Evolutionary conservation across 108 stramenopile species (phyloP), one percentile per base, ranked within the genome.

Genomic region (Fistulifera pelliculosa): DNA sequence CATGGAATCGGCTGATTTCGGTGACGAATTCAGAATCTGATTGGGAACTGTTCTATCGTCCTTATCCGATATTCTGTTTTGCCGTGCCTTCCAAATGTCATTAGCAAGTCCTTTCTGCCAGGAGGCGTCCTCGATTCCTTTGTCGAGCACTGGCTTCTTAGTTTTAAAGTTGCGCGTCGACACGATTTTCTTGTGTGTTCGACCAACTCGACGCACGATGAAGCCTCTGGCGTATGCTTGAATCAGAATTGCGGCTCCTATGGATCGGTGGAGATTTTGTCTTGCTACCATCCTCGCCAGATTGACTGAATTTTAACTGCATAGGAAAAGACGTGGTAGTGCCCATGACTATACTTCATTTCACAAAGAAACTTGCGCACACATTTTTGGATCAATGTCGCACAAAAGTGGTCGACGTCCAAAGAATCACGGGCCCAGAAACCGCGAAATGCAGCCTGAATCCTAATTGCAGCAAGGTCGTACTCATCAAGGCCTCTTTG

Each of bases 381-480:
- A 11, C 47, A 40, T 41, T 63, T 82, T 47, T 88, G 87, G 28
- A 88, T 82, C 39, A 65, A 47, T 2, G 65, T 66, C 7, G 87
- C 89, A 51, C 85, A 90, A 62, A 69, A 85, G 38, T 69, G 47
- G 48, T 87, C 85, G 15, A 87, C 74, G 26, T 62, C 60, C 48
- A 91, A 57, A 12, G 60, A 75, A 68, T 87, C 89, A 59, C 89
- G 70, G 15, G 67, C 77, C 76, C 80, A 91, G 81, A 83, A 91
- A 8, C 89, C 85, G 21, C 89, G 82, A 50, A 84, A 91, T 10
- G 61, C 49, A 21, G 72, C 43, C 69, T 87, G 89, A n/a, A 91
- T 91, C 22, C 41, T 61, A 27, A 67, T 74, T 4, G 84, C 84
- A 23, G 88, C 84, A 25, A 73, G 61, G 45, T 70, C 64, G 43